Evolutionary conservation across 2,329 filamentous ascomycete species (phyloP).

Genomic region (Massarina eburnea): DNA sequence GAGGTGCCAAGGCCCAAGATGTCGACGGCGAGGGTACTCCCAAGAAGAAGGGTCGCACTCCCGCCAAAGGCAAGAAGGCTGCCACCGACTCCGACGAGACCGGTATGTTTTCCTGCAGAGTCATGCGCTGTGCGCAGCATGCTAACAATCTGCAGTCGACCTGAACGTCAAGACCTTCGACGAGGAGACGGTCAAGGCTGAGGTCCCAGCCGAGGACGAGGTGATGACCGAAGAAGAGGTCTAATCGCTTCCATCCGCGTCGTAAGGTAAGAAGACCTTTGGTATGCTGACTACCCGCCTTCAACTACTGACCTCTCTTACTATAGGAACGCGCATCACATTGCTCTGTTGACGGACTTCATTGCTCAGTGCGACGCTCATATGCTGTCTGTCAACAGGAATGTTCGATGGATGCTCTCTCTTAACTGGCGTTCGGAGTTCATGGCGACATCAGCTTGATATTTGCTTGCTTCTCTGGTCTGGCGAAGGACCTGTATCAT

Average conservation of each 20-base stretch:
- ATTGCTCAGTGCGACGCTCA: no score
- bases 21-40: slow-evolving; percentile 32
- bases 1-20: slow-evolving; percentile 33
- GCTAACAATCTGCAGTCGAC: background rate
- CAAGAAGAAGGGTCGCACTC: slow-evolving; percentile 37
- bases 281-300: background rate
- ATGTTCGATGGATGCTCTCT: no score
- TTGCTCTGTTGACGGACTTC: no score
- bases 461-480: no score
- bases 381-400: no score
- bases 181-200: slow-evolving; percentile 15
- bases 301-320: background rate
- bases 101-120: slow-evolving; percentile 14
- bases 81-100: slow-evolving; percentile 13
- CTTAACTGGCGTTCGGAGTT: no score
- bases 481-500: no score
- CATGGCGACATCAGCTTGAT: no score
- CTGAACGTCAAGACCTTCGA: slow-evolving; percentile 12
- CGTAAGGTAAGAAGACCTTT: background rate
- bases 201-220: background rate
- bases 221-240: background rate
- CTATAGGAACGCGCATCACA: no score
- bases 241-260: background rate
- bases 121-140: background rate
- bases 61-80: slow-evolving; percentile 24